Conservation (phyloP, 495 filamentous ascomycete species). For the Lichina pygmaea region DNA sequence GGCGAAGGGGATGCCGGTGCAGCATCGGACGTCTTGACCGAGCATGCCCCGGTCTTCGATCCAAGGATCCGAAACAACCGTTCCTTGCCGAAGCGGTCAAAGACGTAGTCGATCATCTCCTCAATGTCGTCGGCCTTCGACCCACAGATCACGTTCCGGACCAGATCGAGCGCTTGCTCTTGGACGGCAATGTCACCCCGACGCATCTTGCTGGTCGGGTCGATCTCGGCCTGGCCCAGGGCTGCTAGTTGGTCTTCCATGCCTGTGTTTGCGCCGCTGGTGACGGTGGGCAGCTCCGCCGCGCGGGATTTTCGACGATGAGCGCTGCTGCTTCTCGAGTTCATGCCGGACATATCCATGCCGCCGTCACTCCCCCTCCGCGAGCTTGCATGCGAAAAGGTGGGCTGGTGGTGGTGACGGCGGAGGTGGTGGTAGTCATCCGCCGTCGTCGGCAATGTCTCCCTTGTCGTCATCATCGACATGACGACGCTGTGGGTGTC, state of each 20-base stretch:
- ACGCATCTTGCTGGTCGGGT: conserved; percentile 28
- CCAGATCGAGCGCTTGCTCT: conserved; percentile 65
- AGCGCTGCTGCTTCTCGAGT: not conserved
- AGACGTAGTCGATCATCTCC: conserved; percentile 68
- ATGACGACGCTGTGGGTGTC: not conserved
- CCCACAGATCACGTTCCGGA: conserved; percentile 70
- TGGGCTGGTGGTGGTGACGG: no score
- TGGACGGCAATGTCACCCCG: conserved; percentile 66
- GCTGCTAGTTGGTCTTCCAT: conserved; percentile 15
- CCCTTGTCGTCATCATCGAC: not conserved
- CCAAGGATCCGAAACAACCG: conserved; percentile 49
- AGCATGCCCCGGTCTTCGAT: conserved; percentile 22
- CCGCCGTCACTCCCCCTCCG: no score
- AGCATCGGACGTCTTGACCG: not conserved
- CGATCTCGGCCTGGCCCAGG: conserved; percentile 27
- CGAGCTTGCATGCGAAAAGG: no score
- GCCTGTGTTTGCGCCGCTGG: conserved; percentile 1
- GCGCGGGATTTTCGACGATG: no score
- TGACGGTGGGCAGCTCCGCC: conserved; percentile 1
- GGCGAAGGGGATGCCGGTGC: not conserved
- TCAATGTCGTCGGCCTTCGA: conserved; percentile 33
- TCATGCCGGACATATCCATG: not conserved
- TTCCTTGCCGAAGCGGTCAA: conserved; percentile 45
- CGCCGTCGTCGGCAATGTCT: not conserved
- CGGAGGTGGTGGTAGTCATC: not conserved